phyloP scores from a whole-genome alignment of 1,139 yeast species.

The Hemisphaericaspora lyxosophila region DNA sequence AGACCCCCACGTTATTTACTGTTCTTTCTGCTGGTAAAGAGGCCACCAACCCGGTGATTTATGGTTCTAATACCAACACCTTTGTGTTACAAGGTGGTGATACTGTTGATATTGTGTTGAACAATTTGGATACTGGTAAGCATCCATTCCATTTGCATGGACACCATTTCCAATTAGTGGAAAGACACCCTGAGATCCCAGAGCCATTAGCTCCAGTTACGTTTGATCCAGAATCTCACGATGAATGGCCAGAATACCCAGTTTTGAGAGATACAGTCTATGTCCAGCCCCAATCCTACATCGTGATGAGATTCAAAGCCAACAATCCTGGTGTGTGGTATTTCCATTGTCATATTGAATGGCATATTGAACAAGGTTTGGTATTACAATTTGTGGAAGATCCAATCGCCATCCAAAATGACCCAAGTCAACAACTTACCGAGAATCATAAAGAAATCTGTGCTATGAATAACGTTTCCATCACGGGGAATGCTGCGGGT shows the following conservation, averaged over 20 bases:
- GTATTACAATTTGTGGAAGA: constrained; percentile 74
- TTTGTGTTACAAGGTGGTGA: constrained; percentile 62
- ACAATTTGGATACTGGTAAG: constrained; percentile 76
- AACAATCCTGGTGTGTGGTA: constrained; percentile 91
- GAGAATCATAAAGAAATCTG: constrained; percentile 52
- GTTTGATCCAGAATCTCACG: constrained; percentile 48
- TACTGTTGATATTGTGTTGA: constrained; percentile 67
- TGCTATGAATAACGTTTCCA: constrained; percentile 39
- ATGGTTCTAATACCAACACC: constrained; percentile 68
- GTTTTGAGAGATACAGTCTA: constrained; percentile 64
- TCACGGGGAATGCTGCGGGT: constrained; percentile 73
- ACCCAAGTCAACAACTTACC: constrained; percentile 36
- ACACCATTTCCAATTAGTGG: constrained; percentile 73
- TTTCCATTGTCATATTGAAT: constrained; percentile 92
- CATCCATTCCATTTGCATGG: constrained; percentile 97
- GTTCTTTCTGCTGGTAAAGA: constrained; percentile 52
- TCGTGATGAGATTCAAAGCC: constrained; percentile 68
- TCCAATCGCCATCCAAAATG: constrained; percentile 53
- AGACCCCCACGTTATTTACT: constrained; percentile 63
- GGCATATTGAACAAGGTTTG: constrained; percentile 91
- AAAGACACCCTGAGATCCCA: constrained; percentile 52
- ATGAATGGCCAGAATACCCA: constrained; percentile 61
- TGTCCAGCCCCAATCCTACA: constrained; percentile 63
- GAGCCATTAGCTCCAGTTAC: constrained; percentile 49
- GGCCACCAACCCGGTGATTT: constrained; percentile 49